Evolutionary conservation across 805 yeast genomes (phyloP).

Genomic region (Candida awuae): DNA sequence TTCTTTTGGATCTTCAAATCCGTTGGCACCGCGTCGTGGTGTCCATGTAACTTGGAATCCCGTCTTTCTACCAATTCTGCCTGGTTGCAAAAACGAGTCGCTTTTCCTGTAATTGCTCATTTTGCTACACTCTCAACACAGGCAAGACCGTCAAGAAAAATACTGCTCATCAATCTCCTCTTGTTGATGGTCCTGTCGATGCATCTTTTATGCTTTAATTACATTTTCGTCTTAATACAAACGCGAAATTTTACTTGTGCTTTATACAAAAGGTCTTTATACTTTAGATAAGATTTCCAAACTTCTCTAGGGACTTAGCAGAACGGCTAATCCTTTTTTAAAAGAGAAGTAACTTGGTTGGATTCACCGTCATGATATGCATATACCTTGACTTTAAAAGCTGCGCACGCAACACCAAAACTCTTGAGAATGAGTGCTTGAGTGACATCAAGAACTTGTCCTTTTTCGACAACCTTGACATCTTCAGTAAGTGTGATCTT

Average conservation of each 20-base stretch:
- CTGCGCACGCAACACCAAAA: constrained; percentile 91
- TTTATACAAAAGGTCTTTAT: too few relatives aligned
- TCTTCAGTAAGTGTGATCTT: constrained; percentile 73
- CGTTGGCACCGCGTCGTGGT: constrained; percentile 46
- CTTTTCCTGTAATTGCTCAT: constrained; percentile 19
- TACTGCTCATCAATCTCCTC: background rate
- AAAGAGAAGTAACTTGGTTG: constrained; percentile 19
- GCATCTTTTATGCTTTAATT: too few relatives aligned
- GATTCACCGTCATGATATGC: constrained; percentile 71
- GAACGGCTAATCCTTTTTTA: constrained; percentile 3
- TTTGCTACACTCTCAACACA: too few relatives aligned
- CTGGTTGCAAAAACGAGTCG: constrained; percentile 40
- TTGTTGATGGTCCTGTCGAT: too few relatives aligned
- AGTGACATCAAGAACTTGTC: constrained; percentile 76
- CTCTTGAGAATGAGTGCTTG: constrained; percentile 89
- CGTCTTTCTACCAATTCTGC: constrained; percentile 57
- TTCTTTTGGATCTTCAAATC: constrained; percentile 64
- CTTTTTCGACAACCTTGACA: constrained; percentile 70
- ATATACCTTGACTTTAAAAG: constrained; percentile 71
- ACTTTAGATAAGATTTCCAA: too few relatives aligned
- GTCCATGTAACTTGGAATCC: constrained; percentile 36
- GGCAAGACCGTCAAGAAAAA: too few relatives aligned
- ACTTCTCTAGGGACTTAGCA: too few relatives aligned
- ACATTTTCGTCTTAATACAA: too few relatives aligned
- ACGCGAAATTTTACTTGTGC: too few relatives aligned